Evolutionary conservation across 225 moss, liverwort and hornwort species (phyloP).

Genomic region (Polytrichum formosum): DNA sequence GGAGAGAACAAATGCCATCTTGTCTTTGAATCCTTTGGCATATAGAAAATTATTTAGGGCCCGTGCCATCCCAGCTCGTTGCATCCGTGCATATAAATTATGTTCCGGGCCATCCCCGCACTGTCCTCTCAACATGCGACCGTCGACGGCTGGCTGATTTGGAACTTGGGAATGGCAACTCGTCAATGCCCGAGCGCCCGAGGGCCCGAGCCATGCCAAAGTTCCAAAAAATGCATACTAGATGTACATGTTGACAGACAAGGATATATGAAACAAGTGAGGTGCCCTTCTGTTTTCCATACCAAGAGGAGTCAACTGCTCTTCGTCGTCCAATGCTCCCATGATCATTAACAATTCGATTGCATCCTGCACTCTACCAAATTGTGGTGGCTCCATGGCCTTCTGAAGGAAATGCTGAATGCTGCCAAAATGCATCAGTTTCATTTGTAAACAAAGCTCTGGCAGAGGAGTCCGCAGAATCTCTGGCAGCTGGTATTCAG

Average conservation of each 20-base stretch:
- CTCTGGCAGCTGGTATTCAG: conserved; percentile 74
- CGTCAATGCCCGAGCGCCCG: background rate
- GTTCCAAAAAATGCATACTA: no score
- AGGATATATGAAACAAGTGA: no score
- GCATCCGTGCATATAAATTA: no score
- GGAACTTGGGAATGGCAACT: no score
- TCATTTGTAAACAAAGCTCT: conserved; percentile 76
- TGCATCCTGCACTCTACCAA: conserved; percentile 54
- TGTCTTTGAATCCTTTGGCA: no score
- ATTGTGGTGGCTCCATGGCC: conserved; percentile 65
- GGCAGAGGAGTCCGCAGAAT: conserved; percentile 64
- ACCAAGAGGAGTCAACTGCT: conserved; percentile 79
- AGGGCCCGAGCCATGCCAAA: no score
- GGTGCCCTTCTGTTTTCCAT: background rate
- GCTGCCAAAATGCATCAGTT: conserved; percentile 39
- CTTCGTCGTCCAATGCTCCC: conserved; percentile 53
- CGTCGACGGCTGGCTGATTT: no score
- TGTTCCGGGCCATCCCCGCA: no score
- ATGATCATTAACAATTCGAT: conserved; percentile 59
- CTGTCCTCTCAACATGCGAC: no score
- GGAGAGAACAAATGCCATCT: background rate
- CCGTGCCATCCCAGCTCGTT: no score
- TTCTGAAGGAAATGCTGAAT: conserved; percentile 48
- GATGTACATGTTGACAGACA: no score
- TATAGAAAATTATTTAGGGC: no score